Base-by-base conservation (phyloP, 1,284 basidiomycete genomes). In the Pseudozyma tsukubaensis region DNA sequence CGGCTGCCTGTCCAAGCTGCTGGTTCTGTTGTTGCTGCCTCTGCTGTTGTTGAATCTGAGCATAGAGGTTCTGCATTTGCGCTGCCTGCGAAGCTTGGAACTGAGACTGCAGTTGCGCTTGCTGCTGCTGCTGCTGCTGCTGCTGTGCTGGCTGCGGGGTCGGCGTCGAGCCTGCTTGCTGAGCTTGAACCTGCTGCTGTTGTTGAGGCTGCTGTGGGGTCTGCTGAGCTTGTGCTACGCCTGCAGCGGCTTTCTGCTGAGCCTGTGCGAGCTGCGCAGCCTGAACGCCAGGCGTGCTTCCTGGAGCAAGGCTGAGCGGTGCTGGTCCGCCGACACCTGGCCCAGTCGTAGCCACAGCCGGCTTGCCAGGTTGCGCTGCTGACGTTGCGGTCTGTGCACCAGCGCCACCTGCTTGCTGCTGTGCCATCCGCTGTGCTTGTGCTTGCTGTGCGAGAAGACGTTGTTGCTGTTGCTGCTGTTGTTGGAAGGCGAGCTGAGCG, bases 381-480 rank as follows among this genome's bases (percentile, higher is more conserved):
- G 60, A 19, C 7, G 57, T 56, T 9, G 53, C 45, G 12, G 53
- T 48, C 24, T 42, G 54, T 3, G 44, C 63, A 0, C 62, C 39
- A 13, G 37, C 39, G 3, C 43, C 63, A 3, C 55, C 57, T 5
- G 56, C 53, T 45, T 76, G 70, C 24, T 74, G 63, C 45, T 68
- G 61, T 12, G 66, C 62, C 52, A 71, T 68, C 5, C 68, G 59
- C 49, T 74, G 68, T 4, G 70, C 64, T 62, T 79, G 79, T 3
- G 61, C 62, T 39, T 73, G 68, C 45, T 77, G 77, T 4, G 65
- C 70, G 5, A 70, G 43, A 9, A 75, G 47, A 1, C 64, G 52
- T 52, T 78, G 78, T 40, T 75, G 66, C 45, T 82, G 79, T 42
- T 79, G 72, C 50, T 77, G 77, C 50, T 80, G 79, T 47, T 80